These are phyloP conservation scores for Boechera retrofracta DNA, from an alignment of 345 rosid species.

Conservation along the genomic window DNA sequence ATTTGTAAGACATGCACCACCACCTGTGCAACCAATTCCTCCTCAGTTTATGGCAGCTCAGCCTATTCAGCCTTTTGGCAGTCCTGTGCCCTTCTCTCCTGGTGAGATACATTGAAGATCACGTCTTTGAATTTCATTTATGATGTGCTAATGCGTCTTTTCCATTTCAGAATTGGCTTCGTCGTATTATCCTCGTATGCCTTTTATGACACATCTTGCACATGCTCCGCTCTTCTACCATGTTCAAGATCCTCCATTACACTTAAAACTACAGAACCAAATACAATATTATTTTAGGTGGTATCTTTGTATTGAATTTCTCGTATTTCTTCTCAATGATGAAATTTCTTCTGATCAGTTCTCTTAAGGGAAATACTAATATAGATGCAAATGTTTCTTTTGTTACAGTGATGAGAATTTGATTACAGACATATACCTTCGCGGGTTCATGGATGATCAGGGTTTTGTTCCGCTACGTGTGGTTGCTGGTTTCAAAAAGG, in stretches of 20 bases:
- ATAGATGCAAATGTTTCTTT: constrained; percentile 34
- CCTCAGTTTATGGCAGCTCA: constrained; percentile 59
- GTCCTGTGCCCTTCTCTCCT: constrained; percentile 56
- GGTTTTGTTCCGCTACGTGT: constrained; percentile 78
- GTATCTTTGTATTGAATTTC: constrained; percentile 10
- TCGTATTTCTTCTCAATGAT: constrained; percentile 12
- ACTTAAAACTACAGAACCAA: constrained; percentile 60
- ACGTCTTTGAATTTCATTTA: constrained; percentile 7
- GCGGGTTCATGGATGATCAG: constrained; percentile 83
- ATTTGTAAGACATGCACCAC: constrained; percentile 64
- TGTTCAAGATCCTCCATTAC: constrained; percentile 60
- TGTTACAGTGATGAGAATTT: constrained; percentile 81
- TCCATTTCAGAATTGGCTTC: constrained; percentile 57
- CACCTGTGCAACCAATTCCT: constrained; percentile 56
- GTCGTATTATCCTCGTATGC: constrained; percentile 59
- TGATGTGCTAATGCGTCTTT: constrained; percentile 39
- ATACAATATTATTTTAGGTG: constrained; percentile 94
- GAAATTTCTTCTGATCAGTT: background rate
- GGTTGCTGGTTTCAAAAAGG: constrained; percentile 85
- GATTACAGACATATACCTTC: constrained; percentile 74
- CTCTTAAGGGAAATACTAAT: constrained; percentile 18
- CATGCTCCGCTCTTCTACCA: constrained; percentile 57
- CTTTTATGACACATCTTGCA: constrained; percentile 50
- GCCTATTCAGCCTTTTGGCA: constrained; percentile 56
- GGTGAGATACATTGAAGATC: constrained; percentile 56